Evolutionary conservation across 352 stramenopile genomes (phyloP).

Genomic region (Globisporangium perplexum): DNA sequence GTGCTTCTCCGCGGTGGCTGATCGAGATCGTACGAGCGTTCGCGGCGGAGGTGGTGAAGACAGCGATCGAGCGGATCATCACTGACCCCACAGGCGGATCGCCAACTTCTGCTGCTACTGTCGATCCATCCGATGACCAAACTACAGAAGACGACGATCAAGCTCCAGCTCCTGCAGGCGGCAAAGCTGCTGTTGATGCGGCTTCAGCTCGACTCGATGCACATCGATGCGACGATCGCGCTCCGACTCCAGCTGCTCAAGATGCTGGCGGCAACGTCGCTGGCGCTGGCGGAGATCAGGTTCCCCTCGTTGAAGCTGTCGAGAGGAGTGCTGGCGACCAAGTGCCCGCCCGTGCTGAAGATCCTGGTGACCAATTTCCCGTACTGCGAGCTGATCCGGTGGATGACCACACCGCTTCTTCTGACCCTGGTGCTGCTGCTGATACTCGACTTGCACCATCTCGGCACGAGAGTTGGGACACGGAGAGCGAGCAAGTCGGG

Average conservation of each 20-base stretch:
- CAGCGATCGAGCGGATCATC: background rate
- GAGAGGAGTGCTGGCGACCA: too few species aligned
- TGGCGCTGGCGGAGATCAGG: too few species aligned
- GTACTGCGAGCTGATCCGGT: background rate
- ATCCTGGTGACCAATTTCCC: background rate
- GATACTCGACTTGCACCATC: background rate
- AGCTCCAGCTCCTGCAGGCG: background rate
- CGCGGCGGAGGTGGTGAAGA: background rate
- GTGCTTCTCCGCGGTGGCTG: background rate
- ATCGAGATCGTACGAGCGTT: background rate
- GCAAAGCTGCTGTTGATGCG: too few species aligned
- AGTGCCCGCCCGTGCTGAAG: background rate
- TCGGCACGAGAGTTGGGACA: background rate
- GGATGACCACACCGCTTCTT: background rate
- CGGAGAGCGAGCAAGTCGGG: background rate
- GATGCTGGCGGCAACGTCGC: background rate
- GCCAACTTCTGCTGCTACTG: too few species aligned
- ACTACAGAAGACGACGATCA: too few species aligned
- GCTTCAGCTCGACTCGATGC: too few species aligned
- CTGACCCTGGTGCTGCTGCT: background rate
- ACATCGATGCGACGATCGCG: background rate
- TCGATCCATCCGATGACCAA: too few species aligned
- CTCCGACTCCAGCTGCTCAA: background rate
- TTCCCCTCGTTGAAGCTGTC: too few species aligned
- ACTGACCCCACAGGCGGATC: background rate